Base-by-base conservation (phyloP, 306 rosid genomes). In the Dalbergia oliveri region DNA sequence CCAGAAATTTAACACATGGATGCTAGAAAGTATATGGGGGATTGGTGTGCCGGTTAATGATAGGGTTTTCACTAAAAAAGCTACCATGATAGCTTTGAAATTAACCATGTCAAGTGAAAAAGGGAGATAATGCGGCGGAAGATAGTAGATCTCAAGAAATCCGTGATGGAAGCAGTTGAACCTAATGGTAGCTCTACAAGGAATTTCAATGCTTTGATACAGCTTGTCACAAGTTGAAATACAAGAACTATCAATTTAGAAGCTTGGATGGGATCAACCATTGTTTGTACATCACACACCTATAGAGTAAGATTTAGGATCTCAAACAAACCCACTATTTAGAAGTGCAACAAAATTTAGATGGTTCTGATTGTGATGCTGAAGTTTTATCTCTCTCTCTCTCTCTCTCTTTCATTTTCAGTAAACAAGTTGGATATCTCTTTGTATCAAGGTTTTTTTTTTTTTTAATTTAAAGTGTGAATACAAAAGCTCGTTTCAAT, bases 31-130 rank as follows among this genome's bases (percentile, higher is more conserved):
- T n/a, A 75, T 60, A 0, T 93, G 91, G 92, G 89, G 77, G 34
- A 53, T 88, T 11, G 94, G 92, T 11, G 51, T 88, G n/a, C 86
- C 82, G 0, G 33, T 89, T 79, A 87, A 85, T 8, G 82, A 88
- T 34, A 86, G 83, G n/a, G 43, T 54, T 13, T 66, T 89, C 13
- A 85, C 89, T 5, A 90, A 84, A 76, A 33, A 66, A 2, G 82
- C 37, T 2, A 78, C 62, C 14, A 0, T 73, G 2, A 71, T 39
- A 63, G 79, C 75, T 14, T 74, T 93, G 80, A 60, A 83, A 73
- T 11, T 7, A 6, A 56, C 23, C 51, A 69, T 88, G 84, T 74
- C 71, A 3, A 69, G 60, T 39, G 84, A 84, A 57, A 81, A 77
- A 88, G 92, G 21, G 21, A 64, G 57, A 3, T 34, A 15, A 91